These are phyloP conservation scores for Nigrograna mackinnonii DNA, from an alignment of 2,329 filamentous ascomycete genomes.

Conservation along the genomic window DNA sequence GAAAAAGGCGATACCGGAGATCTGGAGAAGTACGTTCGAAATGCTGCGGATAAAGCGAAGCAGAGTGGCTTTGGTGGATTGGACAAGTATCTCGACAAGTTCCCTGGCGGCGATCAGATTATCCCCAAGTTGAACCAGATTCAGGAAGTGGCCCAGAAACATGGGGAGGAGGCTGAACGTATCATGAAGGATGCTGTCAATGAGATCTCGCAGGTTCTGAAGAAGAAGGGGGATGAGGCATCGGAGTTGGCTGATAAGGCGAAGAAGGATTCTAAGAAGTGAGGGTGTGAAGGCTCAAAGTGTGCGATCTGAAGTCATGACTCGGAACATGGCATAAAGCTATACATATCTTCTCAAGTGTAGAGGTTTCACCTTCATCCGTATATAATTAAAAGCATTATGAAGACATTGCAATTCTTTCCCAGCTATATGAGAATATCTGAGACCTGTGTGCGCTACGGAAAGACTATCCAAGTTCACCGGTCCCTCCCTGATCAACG, in stretches of 20 bases:
- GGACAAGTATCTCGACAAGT: conserved; percentile 66
- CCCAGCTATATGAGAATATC: too few species aligned
- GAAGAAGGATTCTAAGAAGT: conserved; percentile 40
- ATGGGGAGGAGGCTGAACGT: conserved; percentile 70
- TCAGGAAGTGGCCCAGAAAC: conserved; percentile 66
- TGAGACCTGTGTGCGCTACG: too few species aligned
- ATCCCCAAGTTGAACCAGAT: conserved; percentile 68
- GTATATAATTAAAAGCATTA: too few species aligned
- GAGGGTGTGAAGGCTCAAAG: too few species aligned
- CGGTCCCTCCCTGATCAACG: too few species aligned
- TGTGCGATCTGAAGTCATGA: too few species aligned
- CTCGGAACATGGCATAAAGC: too few species aligned
- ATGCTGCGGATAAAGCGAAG: conserved; percentile 63
- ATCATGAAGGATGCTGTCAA: conserved; percentile 63
- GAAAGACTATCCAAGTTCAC: too few species aligned
- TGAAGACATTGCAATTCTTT: too few species aligned
- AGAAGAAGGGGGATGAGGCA: conserved; percentile 38
- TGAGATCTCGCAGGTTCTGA: conserved; percentile 37
- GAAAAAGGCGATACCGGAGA: conserved; percentile 64
- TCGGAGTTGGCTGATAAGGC: conserved; percentile 35
- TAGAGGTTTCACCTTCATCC: too few species aligned
- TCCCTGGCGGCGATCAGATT: conserved; percentile 67
- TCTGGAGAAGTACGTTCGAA: conserved; percentile 64
- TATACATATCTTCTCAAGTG: too few species aligned
- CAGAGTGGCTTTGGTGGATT: conserved; percentile 53